Evolutionary conservation across 805 yeast species (phyloP).

Genomic region (Saturnispora serradocipensis): DNA sequence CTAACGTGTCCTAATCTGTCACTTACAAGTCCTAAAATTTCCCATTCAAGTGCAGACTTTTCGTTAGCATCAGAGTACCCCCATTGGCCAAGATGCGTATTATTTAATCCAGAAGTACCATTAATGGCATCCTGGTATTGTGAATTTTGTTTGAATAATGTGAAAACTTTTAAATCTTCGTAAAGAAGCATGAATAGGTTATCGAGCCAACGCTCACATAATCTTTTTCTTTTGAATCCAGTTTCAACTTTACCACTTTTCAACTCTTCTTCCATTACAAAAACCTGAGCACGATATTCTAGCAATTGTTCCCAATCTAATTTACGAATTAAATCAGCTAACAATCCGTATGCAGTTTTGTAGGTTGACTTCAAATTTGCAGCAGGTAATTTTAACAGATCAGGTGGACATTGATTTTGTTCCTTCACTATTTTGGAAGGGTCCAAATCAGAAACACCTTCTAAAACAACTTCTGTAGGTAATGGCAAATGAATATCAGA

Average conservation of each 20-base stretch:
- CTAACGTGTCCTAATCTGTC: slow-evolving; percentile 74
- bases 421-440: slow-evolving; percentile 58
- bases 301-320: slow-evolving; percentile 69
- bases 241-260: slow-evolving; percentile 20
- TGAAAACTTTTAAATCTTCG: slow-evolving; percentile 71
- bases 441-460: slow-evolving; percentile 58
- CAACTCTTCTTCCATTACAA: slow-evolving; percentile 62
- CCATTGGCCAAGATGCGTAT: slow-evolving; percentile 8
- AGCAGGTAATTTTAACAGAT: slow-evolving; percentile 55
- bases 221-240: slow-evolving; percentile 47
- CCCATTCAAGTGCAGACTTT: slow-evolving; percentile 53
- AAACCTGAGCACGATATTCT: slow-evolving; percentile 49
- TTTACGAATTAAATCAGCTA: slow-evolving; percentile 55
- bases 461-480: slow-evolving; percentile 64
- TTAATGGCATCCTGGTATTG: slow-evolving; percentile 1
- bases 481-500: slow-evolving; percentile 64
- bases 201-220: slow-evolving; percentile 70
- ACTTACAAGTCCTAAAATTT: slow-evolving; percentile 79
- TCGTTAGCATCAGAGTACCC: slow-evolving; percentile 35
- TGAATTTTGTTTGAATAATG: slow-evolving; percentile 50
- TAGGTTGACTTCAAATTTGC: slow-evolving; percentile 54
- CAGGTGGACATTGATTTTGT: slow-evolving; percentile 47
- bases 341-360: slow-evolving; percentile 46
- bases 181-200: slow-evolving; percentile 58
- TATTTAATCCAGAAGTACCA: neutral